phyloP scores from a whole-genome alignment of 2,329 filamentous ascomycete genomes.

The Fusarium armeniacum region DNA sequence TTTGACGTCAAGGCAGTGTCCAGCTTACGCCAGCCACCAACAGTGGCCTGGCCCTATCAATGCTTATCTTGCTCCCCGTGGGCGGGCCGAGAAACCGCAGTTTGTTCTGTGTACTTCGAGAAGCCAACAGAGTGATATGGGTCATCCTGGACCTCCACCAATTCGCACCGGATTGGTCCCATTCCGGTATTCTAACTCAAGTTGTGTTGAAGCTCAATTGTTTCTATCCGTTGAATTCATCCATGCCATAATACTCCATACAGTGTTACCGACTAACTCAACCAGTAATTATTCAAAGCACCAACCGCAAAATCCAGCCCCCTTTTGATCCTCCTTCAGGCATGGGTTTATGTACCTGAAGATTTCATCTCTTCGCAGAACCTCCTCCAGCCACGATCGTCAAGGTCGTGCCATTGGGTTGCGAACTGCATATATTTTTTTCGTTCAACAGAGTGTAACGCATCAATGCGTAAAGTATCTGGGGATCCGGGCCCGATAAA shows the following conservation, averaged over 20 bases:
- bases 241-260: conserved; percentile 43
- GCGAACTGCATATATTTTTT: conserved; percentile 23
- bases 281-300: conserved; percentile 37
- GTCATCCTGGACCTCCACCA: conserved; percentile 12
- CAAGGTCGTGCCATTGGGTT: conserved; percentile 23
- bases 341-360: conserved; percentile 24
- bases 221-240: conserved; percentile 42
- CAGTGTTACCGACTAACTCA: conserved; percentile 42
- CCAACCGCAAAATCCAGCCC: conserved; percentile 45
- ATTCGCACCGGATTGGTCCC: conserved; percentile 34
- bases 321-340: conserved; percentile 35
- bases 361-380: conserved; percentile 26
- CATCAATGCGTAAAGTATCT: conserved; percentile 41
- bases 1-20: conserved; percentile 38
- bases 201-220: conserved; percentile 42
- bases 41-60: conserved; percentile 17
- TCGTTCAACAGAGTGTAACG: conserved; percentile 32
- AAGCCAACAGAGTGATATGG: conserved; percentile 27
- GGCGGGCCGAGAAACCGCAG: background rate
- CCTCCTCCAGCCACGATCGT: conserved; percentile 29
- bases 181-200: conserved; percentile 39
- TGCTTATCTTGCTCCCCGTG: conserved; percentile 26
- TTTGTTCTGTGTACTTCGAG: conserved; percentile 2
- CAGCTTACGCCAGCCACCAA: conserved; percentile 39
- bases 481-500: conserved; percentile 35